Base-by-base conservation (phyloP, 1,139 yeast species). In the Sugiyamaella paludigena region DNA sequence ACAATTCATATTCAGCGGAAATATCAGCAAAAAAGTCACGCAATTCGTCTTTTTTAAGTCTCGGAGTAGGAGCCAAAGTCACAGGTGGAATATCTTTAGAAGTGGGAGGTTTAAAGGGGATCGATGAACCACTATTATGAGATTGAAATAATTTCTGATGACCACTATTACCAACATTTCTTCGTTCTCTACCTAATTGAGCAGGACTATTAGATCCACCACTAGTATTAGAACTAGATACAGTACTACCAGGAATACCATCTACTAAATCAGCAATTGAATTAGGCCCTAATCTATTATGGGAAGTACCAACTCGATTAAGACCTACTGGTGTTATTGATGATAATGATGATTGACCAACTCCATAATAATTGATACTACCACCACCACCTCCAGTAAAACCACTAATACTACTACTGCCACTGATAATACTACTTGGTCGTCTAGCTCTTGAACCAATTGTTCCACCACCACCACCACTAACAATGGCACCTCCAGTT, bases 81-180 rank as follows among this genome's bases (percentile, higher is more conserved):
- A 89, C 84, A 31, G 85, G 91, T 0, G 98, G 96, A 15, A 92
- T 92, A 59, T 92, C 98, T 45, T 76, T 75, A 1, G 79, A 72
- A 0, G 96, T 84, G 0, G 98, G 98, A 3, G 83, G 76, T 45
- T 74, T 74, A 48, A 85, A 70, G 55, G 80, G 56, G 10, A 44
- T 40, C 30, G 51, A 36, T 3, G 44, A 36, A 9, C 44, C 42
- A 12, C 80, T 7, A 71, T 33, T 10, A 12, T 16, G 47, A 16
- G 24, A 8, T 2, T 9, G 24, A 8, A 6, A 13, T 24, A 15
- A 11, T n/a, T 10, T 24, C 27, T 9, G 12, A 8, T 16, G 24
- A 15, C 33, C 16, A 16, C n/a, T n/a, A 24, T 11, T 30, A 11
- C 34, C 43, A 5, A 42, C n/a, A 4, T 16, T 27, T 13, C 26